Evolutionary conservation across 139 green algal species (phyloP), one percentile per base, ranked within the genome.

Genomic region (Chlamydomonas sp.): DNA sequence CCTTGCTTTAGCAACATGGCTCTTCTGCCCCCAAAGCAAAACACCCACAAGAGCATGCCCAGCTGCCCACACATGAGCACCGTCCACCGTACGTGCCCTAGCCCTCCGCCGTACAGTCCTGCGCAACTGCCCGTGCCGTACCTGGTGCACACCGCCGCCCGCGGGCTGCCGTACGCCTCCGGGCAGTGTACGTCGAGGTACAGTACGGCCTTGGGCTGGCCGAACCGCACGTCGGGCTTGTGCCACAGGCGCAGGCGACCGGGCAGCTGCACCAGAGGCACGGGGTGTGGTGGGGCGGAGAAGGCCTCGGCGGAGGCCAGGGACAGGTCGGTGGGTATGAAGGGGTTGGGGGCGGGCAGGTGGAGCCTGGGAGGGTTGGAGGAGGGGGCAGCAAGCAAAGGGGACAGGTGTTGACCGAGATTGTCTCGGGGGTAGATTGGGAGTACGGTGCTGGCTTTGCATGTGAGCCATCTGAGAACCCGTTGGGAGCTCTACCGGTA

Each of bases 341-440:
- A 99, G 60, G 93, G 93, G 93, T 99, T 99, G 10, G 85, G 17
- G 62, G 84, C 63, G 0, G 97, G 97, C 79, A 99, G 88, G 89
- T 95, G 93, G 84, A 99, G 91, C 72, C 88, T 89, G 59, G 16
- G 17, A 68, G 16, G 60, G 18, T 60, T 20, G 57, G 57, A 66
- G 49, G 58, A 79, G 75, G 75, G 58, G 75, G 9, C 58, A 4
- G 74, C 49, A 57, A 31, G 73, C 31, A 49, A 49, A 49, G 73
- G 17, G 73, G 73, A 14, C 3, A 62, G 73, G 73, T 7, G 72
- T 9, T 63, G 12, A 5, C 69, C 5, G 15, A 76, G 16, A 12
- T 5, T 18, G 5, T 57, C 12, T 12, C 69, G 14, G 31, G 31
- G 31, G 31, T 49, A 49, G 31, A 49, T 49, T 49, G 31, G 31